Evolutionary conservation across 768 basidiomycete species (phyloP).

Genomic region (Clitopilus hobsonii): DNA sequence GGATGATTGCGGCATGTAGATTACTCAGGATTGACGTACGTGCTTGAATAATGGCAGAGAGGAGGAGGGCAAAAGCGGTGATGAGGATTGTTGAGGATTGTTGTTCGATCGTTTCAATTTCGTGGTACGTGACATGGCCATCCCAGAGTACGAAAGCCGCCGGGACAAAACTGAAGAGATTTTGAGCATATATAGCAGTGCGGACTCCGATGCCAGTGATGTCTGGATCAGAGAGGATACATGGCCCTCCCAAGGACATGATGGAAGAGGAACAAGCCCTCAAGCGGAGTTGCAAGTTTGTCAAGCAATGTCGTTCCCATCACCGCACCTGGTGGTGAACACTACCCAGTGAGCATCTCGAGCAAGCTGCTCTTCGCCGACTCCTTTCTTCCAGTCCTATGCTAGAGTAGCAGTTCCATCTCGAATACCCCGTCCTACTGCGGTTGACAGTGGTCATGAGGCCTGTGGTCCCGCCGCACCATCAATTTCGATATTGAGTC

Average conservation of each 20-base stretch:
- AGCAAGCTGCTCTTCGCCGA: too few relatives aligned
- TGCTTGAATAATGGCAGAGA: conserved; percentile 18
- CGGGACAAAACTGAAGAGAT: not conserved
- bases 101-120: conserved; percentile 8
- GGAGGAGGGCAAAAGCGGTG: conserved; percentile 19
- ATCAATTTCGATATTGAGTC: too few relatives aligned
- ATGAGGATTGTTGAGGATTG: conserved; percentile 16
- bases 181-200: not conserved
- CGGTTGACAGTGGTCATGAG: too few relatives aligned
- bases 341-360: too few relatives aligned
- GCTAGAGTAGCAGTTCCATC: too few relatives aligned
- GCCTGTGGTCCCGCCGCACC: too few relatives aligned
- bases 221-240: conserved; percentile 1
- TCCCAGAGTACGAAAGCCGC: conserved; percentile 11
- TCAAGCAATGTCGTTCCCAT: too few relatives aligned
- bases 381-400: too few relatives aligned
- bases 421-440: too few relatives aligned
- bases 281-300: too few relatives aligned
- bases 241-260: not conserved
- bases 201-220: not conserved
- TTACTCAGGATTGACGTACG: conserved; percentile 8
- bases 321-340: too few relatives aligned
- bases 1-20: conserved; percentile 19
- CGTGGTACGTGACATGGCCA: conserved; percentile 12
- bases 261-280: too few relatives aligned